A percentile compares a stretch with the other conserved stretches of the same genome.
Conservation (phyloP, 768 basidiomycete species). For the Kwoniella sp. region DNA sequence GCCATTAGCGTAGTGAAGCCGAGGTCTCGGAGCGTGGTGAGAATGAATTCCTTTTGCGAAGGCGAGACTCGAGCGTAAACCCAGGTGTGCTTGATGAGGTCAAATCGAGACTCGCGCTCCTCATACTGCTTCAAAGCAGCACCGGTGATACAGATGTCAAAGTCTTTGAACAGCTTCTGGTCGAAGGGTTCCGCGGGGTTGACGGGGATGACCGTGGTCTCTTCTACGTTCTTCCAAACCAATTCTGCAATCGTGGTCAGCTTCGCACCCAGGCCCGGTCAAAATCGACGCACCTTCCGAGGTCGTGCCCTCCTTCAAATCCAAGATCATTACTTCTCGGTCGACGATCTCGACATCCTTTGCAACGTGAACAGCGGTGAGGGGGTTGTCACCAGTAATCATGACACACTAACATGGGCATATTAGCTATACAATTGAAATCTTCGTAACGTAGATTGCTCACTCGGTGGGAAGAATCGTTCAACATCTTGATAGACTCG, state of each 20-base stretch:
- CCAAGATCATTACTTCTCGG: slow-evolving; percentile 86
- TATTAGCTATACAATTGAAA: background rate
- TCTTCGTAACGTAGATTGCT: slow-evolving; percentile 45
- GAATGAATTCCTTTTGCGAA: slow-evolving; percentile 88
- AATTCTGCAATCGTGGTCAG: slow-evolving; percentile 58
- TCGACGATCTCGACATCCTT: slow-evolving; percentile 96
- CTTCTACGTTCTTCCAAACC: slow-evolving; percentile 90
- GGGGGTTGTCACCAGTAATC: slow-evolving; percentile 98
- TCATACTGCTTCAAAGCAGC: slow-evolving; percentile 86
- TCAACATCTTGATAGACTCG: slow-evolving; percentile 83
- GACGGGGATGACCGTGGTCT: slow-evolving; percentile 79
- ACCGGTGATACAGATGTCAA: slow-evolving; percentile 96
- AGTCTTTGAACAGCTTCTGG: slow-evolving; percentile 67
- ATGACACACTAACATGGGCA: slow-evolving; percentile 70
- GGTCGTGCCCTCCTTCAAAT: slow-evolving; percentile 73
- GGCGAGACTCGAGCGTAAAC: slow-evolving; percentile 98
- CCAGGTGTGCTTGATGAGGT: slow-evolving; percentile 90
- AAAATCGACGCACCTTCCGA: slow-evolving; percentile 60
- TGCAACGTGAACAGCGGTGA: slow-evolving; percentile 95
- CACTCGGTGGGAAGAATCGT: slow-evolving; percentile 93
- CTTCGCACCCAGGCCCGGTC: background rate
- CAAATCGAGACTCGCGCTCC: slow-evolving; percentile 62
- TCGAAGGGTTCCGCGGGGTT: slow-evolving; percentile 76
- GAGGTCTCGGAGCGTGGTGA: slow-evolving; percentile 79
- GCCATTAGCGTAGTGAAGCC: slow-evolving; percentile 96